Conservation (phyloP, 192 early-diverging fungal genomes). For the Piromyces sp. region DNA sequence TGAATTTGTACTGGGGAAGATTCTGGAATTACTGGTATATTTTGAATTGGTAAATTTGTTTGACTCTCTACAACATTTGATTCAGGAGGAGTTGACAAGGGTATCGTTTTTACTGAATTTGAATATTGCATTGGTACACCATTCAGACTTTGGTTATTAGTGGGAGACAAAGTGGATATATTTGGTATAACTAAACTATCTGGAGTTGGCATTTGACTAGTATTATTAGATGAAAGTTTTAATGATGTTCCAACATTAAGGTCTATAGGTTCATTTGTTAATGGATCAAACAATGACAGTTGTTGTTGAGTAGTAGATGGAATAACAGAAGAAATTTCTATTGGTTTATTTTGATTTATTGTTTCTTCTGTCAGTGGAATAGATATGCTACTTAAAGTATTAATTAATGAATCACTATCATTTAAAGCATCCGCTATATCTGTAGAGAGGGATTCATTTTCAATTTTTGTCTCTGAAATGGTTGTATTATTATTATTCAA, state of each 20-base stretch:
- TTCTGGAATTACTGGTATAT: background rate
- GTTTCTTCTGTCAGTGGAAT: background rate
- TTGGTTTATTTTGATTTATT: background rate
- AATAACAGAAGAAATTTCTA: background rate
- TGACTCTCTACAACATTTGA: background rate
- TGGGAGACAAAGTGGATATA: background rate
- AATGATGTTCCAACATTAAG: background rate
- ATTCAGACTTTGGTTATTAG: background rate
- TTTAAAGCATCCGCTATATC: too few species aligned
- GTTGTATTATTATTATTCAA: too few species aligned
- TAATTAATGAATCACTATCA: background rate
- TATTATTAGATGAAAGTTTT: background rate
- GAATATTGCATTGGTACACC: background rate
- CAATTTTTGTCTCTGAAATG: too few species aligned
- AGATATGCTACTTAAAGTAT: background rate
- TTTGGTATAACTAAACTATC: background rate
- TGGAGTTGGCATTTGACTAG: background rate
- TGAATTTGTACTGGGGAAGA: background rate
- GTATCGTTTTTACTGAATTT: background rate
- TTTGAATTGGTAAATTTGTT: background rate
- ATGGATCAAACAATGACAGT: background rate
- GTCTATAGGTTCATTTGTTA: background rate
- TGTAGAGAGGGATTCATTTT: too few species aligned
- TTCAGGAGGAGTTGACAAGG: background rate
- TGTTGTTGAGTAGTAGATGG: too few species aligned